Evolutionary conservation across 73 alveolate species (phyloP), one percentile per base, ranked within the genome.

Genomic region (Uronychia binucleata): DNA sequence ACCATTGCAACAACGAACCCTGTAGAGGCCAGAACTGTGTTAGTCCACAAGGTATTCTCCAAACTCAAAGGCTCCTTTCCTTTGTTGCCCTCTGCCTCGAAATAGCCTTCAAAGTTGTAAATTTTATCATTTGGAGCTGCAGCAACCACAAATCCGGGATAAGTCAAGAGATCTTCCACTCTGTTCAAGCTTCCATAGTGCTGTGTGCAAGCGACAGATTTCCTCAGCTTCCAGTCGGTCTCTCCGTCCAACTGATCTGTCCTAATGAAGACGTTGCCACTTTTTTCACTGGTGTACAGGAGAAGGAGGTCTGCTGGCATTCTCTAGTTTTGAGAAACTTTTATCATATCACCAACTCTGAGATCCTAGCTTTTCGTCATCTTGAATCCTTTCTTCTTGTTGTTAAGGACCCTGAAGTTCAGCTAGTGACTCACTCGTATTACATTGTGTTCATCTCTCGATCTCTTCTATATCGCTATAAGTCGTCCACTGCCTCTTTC

Each of bases 31-130:
- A 98, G 86, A n/a, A 96, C 97, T 13, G 99, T 95, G 85, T 96
- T 96, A 1, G 98, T 86, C 99, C 99, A 97, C n/a, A 96, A 92
- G 28, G 99, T 95, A 82, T 97, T 96, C 67, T 97, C 99, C 29
- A 97, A 87, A 28, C 94, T 77, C 31, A 97, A 94, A 74, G 98
- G 96, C 85, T 97, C 99, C 78, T 88, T 93, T 0, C 30, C 1
- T 1, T 25, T 33, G 33, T 74, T 82, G 35, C 94, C 81, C 32
- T 87, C 92, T 83, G 74, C 31, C 28, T 81, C 25, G 86, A 87
- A 95, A 57, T 89, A 87, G 8, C 98, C 98, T 35, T 85, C 86
- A 75, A 94, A 94, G 34, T 94, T 94, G 77, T 94, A 94, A 27
- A 94, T 92, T 34, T 92, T 84, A 30, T 92, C 89, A 75, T 81